phyloP scores from a whole-genome alignment of 2,329 filamentous ascomycete species.

The Fusarium denticulatum region DNA sequence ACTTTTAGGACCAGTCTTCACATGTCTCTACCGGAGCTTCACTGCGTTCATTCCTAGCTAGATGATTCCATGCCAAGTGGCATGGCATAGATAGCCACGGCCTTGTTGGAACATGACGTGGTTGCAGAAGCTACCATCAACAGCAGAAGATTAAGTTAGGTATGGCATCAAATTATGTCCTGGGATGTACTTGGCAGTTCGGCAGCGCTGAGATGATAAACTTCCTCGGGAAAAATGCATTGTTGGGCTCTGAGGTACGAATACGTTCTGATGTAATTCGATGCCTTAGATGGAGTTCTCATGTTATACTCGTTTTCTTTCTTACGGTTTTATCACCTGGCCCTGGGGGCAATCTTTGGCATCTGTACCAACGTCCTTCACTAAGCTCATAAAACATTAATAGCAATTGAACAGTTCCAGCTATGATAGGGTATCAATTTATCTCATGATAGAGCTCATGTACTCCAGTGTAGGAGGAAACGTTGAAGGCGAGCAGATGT shows the following conservation, averaged over 20 bases:
- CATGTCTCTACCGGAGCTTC: accelerated
- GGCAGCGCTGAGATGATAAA: accelerated
- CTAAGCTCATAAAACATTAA: accelerated
- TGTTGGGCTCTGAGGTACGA: accelerated
- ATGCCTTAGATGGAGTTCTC: not conserved
- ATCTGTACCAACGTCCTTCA: too few relatives aligned
- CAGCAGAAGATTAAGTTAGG: too few relatives aligned
- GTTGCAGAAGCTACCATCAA: not conserved
- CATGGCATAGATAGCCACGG: accelerated
- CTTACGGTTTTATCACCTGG: too few relatives aligned
- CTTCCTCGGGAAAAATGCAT: not conserved
- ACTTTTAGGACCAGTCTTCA: not conserved
- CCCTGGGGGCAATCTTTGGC: too few relatives aligned
- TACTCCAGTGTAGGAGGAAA: not conserved
- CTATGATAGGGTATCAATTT: accelerated
- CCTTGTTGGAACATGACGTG: not conserved
- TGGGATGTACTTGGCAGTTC: not conserved
- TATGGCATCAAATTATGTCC: not conserved
- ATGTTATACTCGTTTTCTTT: too few relatives aligned
- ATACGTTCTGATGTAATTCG: accelerated
- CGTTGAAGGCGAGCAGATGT: not conserved
- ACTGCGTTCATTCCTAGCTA: accelerated
- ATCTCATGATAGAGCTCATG: accelerated
- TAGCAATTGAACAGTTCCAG: not conserved
- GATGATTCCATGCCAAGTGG: not conserved